Conservation (phyloP, 768 basidiomycete species). For the Cytidiella melzeri region DNA sequence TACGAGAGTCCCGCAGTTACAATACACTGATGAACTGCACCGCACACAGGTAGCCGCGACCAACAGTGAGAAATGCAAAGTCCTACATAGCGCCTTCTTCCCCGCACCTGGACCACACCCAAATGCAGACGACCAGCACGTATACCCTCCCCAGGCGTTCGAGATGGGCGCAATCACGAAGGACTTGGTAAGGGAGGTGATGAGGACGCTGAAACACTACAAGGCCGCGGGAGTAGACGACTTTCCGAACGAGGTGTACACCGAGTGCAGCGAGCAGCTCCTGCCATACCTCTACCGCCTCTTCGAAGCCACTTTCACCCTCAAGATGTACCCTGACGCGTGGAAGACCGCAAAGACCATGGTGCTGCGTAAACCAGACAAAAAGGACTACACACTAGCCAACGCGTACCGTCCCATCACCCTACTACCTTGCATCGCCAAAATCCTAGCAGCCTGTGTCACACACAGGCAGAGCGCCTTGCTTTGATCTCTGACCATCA, state of each 20-base stretch:
- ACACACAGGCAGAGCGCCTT: slow-evolving; percentile 3
- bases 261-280: slow-evolving; percentile 18
- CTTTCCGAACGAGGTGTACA: slow-evolving; percentile 30
- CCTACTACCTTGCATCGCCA: too few relatives aligned
- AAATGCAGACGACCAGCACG: too few relatives aligned
- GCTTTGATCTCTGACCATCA: slow-evolving; percentile 14
- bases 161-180: slow-evolving; percentile 18
- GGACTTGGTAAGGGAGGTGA: slow-evolving; percentile 22
- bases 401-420: too few relatives aligned
- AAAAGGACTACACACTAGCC: too few relatives aligned
- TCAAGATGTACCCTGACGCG: too few relatives aligned
- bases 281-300: slow-evolving; percentile 23
- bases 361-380: too few relatives aligned
- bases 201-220: too few relatives aligned
- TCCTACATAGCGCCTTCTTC: too few relatives aligned
- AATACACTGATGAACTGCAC: slow-evolving; percentile 3
- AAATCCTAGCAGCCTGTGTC: too few relatives aligned
- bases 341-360: too few relatives aligned
- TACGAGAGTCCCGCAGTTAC: too few relatives aligned
- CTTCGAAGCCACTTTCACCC: slow-evolving; percentile 24
- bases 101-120: too few relatives aligned
- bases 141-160: slow-evolving; percentile 25
- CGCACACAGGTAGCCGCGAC: neutral
- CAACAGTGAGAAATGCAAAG: slow-evolving; percentile 20
- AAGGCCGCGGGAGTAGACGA: slow-evolving; percentile 21